phyloP scores from a whole-genome alignment of 2,329 filamentous ascomycete species.

The Neopestalotiopsis sp. region DNA sequence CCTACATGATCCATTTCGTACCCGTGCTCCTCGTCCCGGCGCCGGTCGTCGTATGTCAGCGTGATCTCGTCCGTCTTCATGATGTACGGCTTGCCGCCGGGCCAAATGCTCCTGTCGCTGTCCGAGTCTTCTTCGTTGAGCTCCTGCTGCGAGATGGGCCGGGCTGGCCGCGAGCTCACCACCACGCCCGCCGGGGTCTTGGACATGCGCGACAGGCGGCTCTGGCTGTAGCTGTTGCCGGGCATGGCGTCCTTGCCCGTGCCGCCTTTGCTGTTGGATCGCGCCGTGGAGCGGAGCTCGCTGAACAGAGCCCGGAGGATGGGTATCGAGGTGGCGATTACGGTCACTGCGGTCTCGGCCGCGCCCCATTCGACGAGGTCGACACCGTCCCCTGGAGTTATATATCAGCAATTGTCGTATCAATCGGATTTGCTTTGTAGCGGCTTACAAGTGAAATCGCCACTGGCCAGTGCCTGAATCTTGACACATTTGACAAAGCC shows the following conservation, averaged over 20 bases:
- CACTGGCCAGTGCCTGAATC: slow-evolving; percentile 22
- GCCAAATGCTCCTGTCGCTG: slow-evolving; percentile 6
- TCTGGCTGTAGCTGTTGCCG: not conserved
- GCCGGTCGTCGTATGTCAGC: not conserved
- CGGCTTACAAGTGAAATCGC: slow-evolving; percentile 29
- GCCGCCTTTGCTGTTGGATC: not conserved
- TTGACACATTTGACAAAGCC: slow-evolving; percentile 29
- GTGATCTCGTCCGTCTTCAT: slow-evolving; percentile 10
- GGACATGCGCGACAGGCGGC: slow-evolving; percentile 1
- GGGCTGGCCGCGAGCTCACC: not conserved
- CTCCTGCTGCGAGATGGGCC: not conserved
- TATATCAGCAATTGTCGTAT: not conserved
- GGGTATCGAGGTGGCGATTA: slow-evolving; percentile 37
- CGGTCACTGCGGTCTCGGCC: slow-evolving; percentile 32
- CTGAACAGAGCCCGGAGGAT: slow-evolving; percentile 37
- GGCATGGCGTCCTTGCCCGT: not conserved
- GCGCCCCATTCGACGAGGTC: slow-evolving; percentile 34
- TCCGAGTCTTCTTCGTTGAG: not conserved
- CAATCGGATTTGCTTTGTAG: slow-evolving; percentile 12
- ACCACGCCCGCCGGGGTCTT: not conserved
- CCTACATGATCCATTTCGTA: not conserved
- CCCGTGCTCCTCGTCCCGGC: not conserved
- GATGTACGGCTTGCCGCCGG: not conserved
- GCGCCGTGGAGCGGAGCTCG: slow-evolving; percentile 18
- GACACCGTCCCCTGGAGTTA: slow-evolving; percentile 20